Evolutionary conservation across 768 basidiomycete species (phyloP), one percentile per base, ranked within the genome.

Genomic region (Lactarius deliciosus): DNA sequence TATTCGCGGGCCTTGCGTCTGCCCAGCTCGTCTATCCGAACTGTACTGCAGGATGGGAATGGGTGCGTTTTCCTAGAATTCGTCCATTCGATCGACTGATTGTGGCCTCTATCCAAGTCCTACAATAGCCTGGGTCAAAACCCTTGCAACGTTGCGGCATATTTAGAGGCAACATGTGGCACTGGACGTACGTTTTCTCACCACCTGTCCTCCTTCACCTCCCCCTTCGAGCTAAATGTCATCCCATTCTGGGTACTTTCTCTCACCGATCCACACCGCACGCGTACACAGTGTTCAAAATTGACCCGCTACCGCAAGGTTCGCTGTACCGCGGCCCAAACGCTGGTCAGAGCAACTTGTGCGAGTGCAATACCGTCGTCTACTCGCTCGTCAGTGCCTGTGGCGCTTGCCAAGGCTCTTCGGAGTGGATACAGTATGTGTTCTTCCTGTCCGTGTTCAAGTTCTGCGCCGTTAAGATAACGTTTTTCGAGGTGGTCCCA

Each of bases 331-430:
- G n/a, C n/a, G 64, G 64, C 25, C 64, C 64, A 9, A 1, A 54
- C 25, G 10, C 13, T 11, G 20, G 13, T 18, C 15, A 16, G 2
- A 22, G 2, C 15, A 56, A 25, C 20, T 2, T 36, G 22, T 65
- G 59, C 32, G n/a, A 40, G 28, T 66, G 65, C 45, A 63, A 58
- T 32, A 28, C 57, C 5, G 50, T 66, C 8, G 32, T 45, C 16
- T 59, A 63, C 47, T 63, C 66, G 32, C 57, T 67, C 25, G 20
- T 63, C 41, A 59, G 61, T n/a, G 62, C 57, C n/a, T 59, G 58
- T 50, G 45, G 30, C 2, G 38, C 40, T 20, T 63, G 50, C 11
- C 61, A 63, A 18, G 57, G 62, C 4, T 8, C 15, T 11, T 2
- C 47, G 6, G 9, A 11, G 25, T 58, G 65, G 61, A 53, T 50